phyloP scores from a whole-genome alignment of 2,329 filamentous ascomycete genomes.

The Setomelanomma holmii region DNA sequence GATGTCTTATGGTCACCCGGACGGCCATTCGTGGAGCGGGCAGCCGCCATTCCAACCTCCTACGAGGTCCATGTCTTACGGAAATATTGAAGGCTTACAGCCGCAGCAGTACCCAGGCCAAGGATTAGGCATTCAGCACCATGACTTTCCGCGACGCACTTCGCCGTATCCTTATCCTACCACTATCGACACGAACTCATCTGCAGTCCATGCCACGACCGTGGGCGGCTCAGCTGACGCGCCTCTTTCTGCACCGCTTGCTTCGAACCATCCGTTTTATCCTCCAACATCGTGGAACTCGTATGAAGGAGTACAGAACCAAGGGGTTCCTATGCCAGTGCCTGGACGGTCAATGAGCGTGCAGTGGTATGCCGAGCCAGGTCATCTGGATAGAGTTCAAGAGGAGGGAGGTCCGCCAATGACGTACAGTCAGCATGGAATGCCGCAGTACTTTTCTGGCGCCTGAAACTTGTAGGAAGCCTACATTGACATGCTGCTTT shows the following conservation, averaged over 20 bases:
- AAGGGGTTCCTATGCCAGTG: slow-evolving; percentile 36
- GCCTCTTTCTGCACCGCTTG: slow-evolving; percentile 45
- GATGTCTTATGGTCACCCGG: slow-evolving; percentile 44
- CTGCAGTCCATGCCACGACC: slow-evolving; percentile 33
- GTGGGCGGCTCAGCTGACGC: slow-evolving; percentile 33
- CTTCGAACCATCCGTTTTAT: slow-evolving; percentile 40
- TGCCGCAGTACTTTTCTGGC: slow-evolving; percentile 41
- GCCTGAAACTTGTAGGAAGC: background rate
- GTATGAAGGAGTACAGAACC: slow-evolving; percentile 32
- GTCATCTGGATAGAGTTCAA: slow-evolving; percentile 44
- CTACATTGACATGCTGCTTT: background rate
- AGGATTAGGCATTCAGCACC: slow-evolving; percentile 39
- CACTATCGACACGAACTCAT: slow-evolving; percentile 41
- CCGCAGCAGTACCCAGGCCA: slow-evolving; percentile 40
- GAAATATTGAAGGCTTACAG: slow-evolving; percentile 46
- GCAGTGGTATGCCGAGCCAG: slow-evolving; percentile 44
- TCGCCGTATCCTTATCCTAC: slow-evolving; percentile 45
- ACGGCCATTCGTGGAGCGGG: slow-evolving; percentile 37
- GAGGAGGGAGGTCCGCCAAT: slow-evolving; percentile 43
- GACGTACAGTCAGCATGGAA: slow-evolving; percentile 32
- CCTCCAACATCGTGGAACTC: slow-evolving; percentile 38
- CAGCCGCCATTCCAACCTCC: slow-evolving; percentile 40
- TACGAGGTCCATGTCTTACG: slow-evolving; percentile 49
- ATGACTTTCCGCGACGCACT: slow-evolving; percentile 41
- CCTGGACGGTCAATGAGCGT: slow-evolving; percentile 43